Percentiles rank a stretch among this genome's conserved stretches.
Evolutionary conservation across 192 early-diverging fungal species (phyloP).

Genomic region (Dissophora ornata): DNA sequence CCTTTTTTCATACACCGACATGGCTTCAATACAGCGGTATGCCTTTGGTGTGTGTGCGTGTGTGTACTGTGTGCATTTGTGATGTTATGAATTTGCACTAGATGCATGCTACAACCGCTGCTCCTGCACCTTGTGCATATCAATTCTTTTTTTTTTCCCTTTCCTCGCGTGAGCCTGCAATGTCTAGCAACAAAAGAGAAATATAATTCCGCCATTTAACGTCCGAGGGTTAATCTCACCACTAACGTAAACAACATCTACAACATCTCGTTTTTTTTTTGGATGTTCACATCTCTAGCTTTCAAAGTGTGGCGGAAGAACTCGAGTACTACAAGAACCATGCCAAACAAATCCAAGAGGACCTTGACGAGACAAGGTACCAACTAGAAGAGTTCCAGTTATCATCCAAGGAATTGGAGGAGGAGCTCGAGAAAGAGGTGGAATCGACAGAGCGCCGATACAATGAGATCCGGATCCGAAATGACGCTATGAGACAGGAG

Average conservation of each 20-base stretch:
- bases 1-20: background rate
- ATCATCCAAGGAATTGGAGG: constrained; percentile 76
- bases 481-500: constrained; percentile 73
- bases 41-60: background rate
- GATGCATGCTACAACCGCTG: background rate
- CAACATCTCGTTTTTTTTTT: background rate
- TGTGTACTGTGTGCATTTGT: too few species aligned
- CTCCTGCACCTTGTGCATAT: too few species aligned
- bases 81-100: too few species aligned
- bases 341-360: constrained; percentile 63
- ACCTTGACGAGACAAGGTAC: constrained; percentile 64
- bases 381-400: constrained; percentile 73
- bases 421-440: constrained; percentile 79
- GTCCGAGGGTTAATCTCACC: too few species aligned
- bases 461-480: constrained; percentile 70
- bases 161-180: too few species aligned
- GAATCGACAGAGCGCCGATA: constrained; percentile 73
- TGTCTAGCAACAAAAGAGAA: too few species aligned
- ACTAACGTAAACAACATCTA: background rate
- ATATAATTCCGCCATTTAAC: too few species aligned
- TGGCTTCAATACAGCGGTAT: too few species aligned
- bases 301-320: constrained; percentile 66
- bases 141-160: too few species aligned
- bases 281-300: constrained; percentile 13
- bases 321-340: constrained; percentile 72